A percentile compares a stretch with the other conserved stretches of the same genome.
Evolutionary conservation across 768 basidiomycete species (phyloP).

Genomic region (Auricularia heimuer): DNA sequence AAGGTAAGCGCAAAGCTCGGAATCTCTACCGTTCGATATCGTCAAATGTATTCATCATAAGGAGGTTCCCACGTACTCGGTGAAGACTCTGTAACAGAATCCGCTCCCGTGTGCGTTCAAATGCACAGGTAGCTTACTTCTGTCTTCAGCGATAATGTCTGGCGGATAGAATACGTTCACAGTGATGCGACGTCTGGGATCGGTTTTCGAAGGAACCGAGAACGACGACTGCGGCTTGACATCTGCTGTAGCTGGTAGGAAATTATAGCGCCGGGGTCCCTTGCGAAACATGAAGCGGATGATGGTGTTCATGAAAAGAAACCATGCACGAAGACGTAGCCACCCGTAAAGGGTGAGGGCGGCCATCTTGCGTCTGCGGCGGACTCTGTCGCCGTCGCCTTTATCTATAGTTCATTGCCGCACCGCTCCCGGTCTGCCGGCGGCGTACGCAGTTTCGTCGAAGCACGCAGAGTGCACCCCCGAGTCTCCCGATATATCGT

Average conservation of each 20-base stretch:
- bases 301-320: background rate
- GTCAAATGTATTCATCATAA: background rate
- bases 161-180: slow-evolving; percentile 7
- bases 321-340: background rate
- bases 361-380: background rate
- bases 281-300: background rate
- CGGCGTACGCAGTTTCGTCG: too few species aligned
- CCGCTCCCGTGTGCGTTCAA: slow-evolving; percentile 8
- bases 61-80: background rate
- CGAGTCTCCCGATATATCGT: too few species aligned
- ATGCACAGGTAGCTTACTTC: slow-evolving; percentile 4
- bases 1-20: background rate
- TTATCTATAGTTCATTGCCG: background rate
- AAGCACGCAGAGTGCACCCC: too few species aligned
- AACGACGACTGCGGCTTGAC: background rate
- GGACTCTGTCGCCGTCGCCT: background rate
- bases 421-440: background rate
- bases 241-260: background rate
- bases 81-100: background rate
- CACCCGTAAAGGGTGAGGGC: background rate
- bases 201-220: background rate
- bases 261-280: background rate
- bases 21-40: background rate
- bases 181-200: slow-evolving; percentile 4
- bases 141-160: background rate